Evolutionary conservation across 805 yeast genomes (phyloP).

Genomic region (Spencermartinsiella europaea): DNA sequence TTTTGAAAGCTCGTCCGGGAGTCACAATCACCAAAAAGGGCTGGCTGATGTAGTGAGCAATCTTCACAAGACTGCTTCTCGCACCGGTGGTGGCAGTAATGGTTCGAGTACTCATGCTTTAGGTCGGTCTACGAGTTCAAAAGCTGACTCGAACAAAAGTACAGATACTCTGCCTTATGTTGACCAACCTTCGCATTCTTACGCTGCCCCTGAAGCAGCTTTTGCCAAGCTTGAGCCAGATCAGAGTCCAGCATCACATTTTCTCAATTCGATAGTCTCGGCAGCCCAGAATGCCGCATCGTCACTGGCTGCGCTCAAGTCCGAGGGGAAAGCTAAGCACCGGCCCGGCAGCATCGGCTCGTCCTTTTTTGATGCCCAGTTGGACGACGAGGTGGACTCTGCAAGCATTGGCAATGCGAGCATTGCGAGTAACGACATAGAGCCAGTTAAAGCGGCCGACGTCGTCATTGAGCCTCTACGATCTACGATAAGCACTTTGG

Average conservation of each 20-base stretch:
- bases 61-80: not conserved
- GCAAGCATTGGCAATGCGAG: not conserved
- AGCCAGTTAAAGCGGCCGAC: slow-evolving; percentile 8
- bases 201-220: not conserved
- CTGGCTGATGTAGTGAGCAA: not conserved
- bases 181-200: not conserved
- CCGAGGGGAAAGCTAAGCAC: slow-evolving; percentile 6
- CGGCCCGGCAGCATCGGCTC: slow-evolving; percentile 2
- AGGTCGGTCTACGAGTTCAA: not conserved
- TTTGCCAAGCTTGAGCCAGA: not conserved
- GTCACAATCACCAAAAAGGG: not conserved
- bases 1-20: not conserved
- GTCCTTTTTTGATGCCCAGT: not conserved
- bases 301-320: slow-evolving; percentile 22
- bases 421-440: not conserved
- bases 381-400: slow-evolving; percentile 3
- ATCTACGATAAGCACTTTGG: slow-evolving; percentile 27
- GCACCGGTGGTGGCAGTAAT: not conserved
- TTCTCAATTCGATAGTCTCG: slow-evolving; percentile 21
- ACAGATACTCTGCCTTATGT: not conserved
- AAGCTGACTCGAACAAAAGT: not conserved
- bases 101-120: not conserved
- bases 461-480: slow-evolving; percentile 21
- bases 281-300: slow-evolving; percentile 31
- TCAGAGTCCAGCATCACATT: slow-evolving; percentile 16